phyloP scores from a whole-genome alignment of 2,329 filamentous ascomycete species.

The Ascomycota sp. region DNA sequence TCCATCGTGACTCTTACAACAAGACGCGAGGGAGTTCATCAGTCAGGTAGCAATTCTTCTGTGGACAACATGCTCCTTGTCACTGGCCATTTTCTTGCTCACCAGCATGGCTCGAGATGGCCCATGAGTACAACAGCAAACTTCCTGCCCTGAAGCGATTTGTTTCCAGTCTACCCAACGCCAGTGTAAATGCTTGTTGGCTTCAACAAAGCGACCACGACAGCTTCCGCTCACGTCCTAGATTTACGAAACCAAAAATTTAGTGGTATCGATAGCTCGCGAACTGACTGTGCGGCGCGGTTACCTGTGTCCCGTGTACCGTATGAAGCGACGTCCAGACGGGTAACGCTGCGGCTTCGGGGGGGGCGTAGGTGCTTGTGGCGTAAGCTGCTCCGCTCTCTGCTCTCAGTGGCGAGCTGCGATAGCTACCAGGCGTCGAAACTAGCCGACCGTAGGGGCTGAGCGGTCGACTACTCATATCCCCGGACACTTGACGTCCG shows the following conservation, averaged over 20 bases:
- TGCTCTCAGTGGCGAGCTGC: constrained; percentile 30
- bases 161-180: not conserved
- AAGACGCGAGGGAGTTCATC: too few species aligned
- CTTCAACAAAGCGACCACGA: not conserved
- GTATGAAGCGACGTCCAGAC: constrained; percentile 11
- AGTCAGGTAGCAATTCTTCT: too few species aligned
- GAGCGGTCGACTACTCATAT: constrained; percentile 21
- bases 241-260: not conserved
- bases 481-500: constrained; percentile 20
- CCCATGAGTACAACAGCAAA: too few species aligned
- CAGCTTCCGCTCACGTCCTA: not conserved
- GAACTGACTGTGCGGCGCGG: constrained; percentile 13
- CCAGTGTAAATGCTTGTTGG: not conserved
- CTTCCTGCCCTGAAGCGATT: too few species aligned
- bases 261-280: constrained; percentile 15
- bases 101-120: too few species aligned
- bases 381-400: constrained; percentile 14
- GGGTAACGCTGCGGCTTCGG: constrained; percentile 7
- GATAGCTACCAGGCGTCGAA: constrained; percentile 22
- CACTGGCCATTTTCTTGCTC: too few species aligned
- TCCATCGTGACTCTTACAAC: too few species aligned
- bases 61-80: too few species aligned
- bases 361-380: constrained; percentile 10
- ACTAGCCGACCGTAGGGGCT: constrained; percentile 27
- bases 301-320: constrained; percentile 11